Base-by-base conservation (phyloP, 257 asterid genomes). In the Solanum chiquidenum region DNA sequence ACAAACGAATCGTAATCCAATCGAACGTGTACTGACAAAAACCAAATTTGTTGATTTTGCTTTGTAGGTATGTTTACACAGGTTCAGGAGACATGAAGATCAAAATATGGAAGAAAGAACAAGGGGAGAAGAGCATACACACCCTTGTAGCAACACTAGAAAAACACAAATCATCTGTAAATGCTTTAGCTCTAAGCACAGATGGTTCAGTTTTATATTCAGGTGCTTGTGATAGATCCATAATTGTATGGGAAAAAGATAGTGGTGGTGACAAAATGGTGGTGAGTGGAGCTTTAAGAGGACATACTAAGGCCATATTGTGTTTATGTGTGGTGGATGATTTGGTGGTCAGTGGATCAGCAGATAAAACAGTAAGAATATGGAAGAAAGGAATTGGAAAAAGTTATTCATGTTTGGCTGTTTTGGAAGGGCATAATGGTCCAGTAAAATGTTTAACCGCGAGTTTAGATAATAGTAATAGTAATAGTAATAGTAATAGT, bases 141-240 rank as follows among this genome's bases (percentile, higher is more conserved):
- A 49, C 90, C 5, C 89, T 94, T 0, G 88, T 92, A 5, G 90
- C 91, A 0, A 92, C 95, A 1, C 29, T 96, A 14, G 94, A 94
- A 84, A 92, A 93, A 88, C 99, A 96, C 37, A 94, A 87, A 58
- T 96, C 98, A 5, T 94, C 95, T 0, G 95, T 96, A n/a, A 96
- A 96, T 49, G 98, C 98, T 3, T 73, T 96, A 89, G 98, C 98
- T 4, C 44, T 96, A 3, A 93, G 94, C 89, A 8, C 72, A 4
- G 98, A 94, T 16, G 98, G 94, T 2, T 87, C 91, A 9, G 86
- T 93, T 9, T 72, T 96, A 52, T 96, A 95, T 69, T 96, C 99
- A 29, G 99, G 99, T n/a, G 98, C 98, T 1, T 92, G 96, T 71
- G 98, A 95, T 77, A 86, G 98, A 83, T 95, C 98, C 55, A 93